phyloP scores from a whole-genome alignment of 2,329 filamentous ascomycete genomes.

The Pseudogymnoascus sp. region DNA sequence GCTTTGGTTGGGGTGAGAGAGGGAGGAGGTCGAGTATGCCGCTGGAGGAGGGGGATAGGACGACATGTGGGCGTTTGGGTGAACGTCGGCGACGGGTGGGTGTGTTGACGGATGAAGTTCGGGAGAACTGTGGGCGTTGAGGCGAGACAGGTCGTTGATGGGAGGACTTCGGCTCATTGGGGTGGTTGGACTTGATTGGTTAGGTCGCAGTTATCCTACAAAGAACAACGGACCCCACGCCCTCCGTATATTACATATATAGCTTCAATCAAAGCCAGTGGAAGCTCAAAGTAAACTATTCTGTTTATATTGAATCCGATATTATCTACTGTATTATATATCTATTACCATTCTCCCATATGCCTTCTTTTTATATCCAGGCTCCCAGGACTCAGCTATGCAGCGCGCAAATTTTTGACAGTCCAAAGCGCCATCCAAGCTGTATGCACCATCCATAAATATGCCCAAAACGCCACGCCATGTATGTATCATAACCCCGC shows the following conservation, averaged over 20 bases:
- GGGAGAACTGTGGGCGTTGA: conserved; percentile 1
- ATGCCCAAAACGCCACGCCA: conserved; percentile 3
- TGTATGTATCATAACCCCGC: background rate
- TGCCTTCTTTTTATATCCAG: background rate
- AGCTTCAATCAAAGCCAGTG: background rate
- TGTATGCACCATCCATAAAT: background rate
- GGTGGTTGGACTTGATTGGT: background rate
- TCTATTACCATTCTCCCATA: background rate
- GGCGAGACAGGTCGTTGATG: background rate
- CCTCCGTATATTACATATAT: background rate
- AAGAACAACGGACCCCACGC: background rate
- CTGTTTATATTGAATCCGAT: background rate
- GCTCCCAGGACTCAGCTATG: background rate
- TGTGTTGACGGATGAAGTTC: conserved; percentile 5
- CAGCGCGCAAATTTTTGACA: background rate
- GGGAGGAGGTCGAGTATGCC: background rate
- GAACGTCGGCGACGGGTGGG: background rate
- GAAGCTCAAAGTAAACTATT: background rate
- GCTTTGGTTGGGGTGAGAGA: background rate
- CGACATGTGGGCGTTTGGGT: conserved; percentile 3
- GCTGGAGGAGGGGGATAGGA: background rate
- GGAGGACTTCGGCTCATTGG: conserved; percentile 3
- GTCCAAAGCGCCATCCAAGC: background rate
- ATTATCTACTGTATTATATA: background rate
- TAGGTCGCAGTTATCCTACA: background rate